Percentiles rank a stretch among this genome's conserved stretches.
These are phyloP conservation scores for Backusella mclennaniae DNA, from an alignment of 192 early-diverging fungal genomes.

Conservation along the genomic window DNA sequence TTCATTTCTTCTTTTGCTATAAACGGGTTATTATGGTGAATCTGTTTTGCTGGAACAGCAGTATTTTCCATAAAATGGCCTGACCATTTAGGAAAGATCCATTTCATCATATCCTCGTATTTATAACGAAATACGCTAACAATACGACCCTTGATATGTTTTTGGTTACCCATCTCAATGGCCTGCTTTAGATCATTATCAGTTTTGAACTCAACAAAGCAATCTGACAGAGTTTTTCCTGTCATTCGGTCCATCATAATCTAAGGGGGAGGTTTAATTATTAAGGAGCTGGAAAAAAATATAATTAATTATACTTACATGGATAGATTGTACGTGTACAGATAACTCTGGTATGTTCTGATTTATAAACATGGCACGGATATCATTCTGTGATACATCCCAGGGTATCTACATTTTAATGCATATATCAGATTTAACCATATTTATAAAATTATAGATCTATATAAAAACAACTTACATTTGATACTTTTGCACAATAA, in stretches of 20 bases:
- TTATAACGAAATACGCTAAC: conserved; percentile 48
- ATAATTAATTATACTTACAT: conserved; percentile 43
- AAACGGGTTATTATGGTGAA: conserved; percentile 29
- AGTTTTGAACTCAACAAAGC: conserved; percentile 63
- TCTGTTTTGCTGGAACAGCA: conserved; percentile 35
- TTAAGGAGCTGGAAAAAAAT: background rate
- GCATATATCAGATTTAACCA: background rate
- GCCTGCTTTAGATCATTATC: conserved; percentile 51
- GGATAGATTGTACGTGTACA: conserved; percentile 47
- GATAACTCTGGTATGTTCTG: conserved; percentile 40
- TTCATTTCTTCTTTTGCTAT: conserved; percentile 74
- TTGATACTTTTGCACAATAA: conserved; percentile 13
- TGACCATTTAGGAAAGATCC: conserved; percentile 60
- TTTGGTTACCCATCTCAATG: conserved; percentile 52
- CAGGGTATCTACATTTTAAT: conserved; percentile 47
- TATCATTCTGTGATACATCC: conserved; percentile 57
- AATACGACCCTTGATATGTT: conserved; percentile 60
- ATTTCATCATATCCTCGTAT: conserved; percentile 56
- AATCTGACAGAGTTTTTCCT: conserved; percentile 71
- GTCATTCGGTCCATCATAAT: conserved; percentile 61
- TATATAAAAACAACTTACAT: background rate
- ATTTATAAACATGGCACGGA: conserved; percentile 43
- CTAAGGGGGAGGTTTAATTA: conserved; percentile 22
- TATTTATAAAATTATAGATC: background rate
- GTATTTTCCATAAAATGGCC: conserved; percentile 46